These are phyloP conservation scores for Beta corolliflora DNA, from an alignment of 179 eudicot genomes.

Conservation along the genomic window DNA sequence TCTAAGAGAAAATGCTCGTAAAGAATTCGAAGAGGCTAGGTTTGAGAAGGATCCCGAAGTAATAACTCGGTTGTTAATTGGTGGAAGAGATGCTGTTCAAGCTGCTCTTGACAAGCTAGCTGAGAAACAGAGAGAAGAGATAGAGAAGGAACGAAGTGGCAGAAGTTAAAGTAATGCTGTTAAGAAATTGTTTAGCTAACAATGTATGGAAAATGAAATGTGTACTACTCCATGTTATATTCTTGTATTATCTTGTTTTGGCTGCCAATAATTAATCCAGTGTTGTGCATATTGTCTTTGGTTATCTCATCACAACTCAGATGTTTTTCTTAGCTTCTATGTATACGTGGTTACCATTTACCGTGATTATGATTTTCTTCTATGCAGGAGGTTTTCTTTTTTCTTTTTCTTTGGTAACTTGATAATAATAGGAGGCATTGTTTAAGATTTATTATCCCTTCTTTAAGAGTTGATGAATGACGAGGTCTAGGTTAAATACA, in stretches of 20 bases:
- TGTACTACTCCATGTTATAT: background rate
- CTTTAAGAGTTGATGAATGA: too few relatives aligned
- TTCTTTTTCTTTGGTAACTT: too few relatives aligned
- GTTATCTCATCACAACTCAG: too few relatives aligned
- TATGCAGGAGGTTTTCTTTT: too few relatives aligned
- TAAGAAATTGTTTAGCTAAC: background rate
- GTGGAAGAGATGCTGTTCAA: conserved; percentile 75
- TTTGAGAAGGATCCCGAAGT: conserved; percentile 82
- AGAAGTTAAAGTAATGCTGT: conserved; percentile 7
- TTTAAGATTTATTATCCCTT: too few relatives aligned
- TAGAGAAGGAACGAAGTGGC: conserved; percentile 53
- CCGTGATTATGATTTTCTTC: too few relatives aligned
- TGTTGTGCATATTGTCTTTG: background rate
- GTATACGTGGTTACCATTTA: too few relatives aligned
- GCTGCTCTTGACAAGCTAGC: conserved; percentile 68
- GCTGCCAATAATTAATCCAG: background rate
- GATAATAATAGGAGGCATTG: too few relatives aligned
- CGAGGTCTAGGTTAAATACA: too few relatives aligned
- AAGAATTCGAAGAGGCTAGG: conserved; percentile 75
- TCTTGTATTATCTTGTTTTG: background rate
- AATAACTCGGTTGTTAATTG: conserved; percentile 64
- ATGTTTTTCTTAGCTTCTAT: too few relatives aligned
- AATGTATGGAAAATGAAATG: background rate
- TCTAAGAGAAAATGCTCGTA: conserved; percentile 72
- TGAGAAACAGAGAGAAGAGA: conserved; percentile 68